Evolutionary conservation across 768 basidiomycete genomes (phyloP).

Genomic region (Mycena epipterygia): DNA sequence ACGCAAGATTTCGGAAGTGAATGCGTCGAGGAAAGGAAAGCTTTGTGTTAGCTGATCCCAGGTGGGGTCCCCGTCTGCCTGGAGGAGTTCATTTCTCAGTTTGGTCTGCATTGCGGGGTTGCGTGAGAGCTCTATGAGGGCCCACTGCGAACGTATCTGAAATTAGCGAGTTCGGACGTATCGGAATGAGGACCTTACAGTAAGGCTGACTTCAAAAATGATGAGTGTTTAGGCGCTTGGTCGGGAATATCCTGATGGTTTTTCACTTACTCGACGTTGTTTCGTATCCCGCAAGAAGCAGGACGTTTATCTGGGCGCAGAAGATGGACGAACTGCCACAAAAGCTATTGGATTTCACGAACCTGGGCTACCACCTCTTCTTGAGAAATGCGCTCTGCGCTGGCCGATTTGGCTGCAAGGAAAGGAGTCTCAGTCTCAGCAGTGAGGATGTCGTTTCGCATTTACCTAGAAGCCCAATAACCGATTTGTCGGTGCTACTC

Average conservation of each 20-base stretch:
- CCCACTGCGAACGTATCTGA: conserved; percentile 42
- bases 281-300: conserved; percentile 20
- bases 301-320: conserved; percentile 25
- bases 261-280: conserved; percentile 18
- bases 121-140: too few species aligned
- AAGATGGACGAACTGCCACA: not conserved
- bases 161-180: not conserved
- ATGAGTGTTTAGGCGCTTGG: not conserved
- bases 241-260: not conserved
- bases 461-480: conserved; percentile 11
- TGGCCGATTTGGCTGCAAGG: not conserved
- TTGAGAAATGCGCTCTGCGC: too few species aligned
- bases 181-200: not conserved
- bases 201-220: conserved; percentile 11
- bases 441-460: not conserved
- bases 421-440: not conserved
- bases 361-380: not conserved
- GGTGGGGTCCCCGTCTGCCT: conserved; percentile 11
- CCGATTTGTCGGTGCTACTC: conserved; percentile 14
- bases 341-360: not conserved
- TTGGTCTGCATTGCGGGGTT: too few species aligned
- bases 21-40: conserved; percentile 57
- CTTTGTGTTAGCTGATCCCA: conserved; percentile 19
- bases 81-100: too few species aligned
- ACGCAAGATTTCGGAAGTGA: conserved; percentile 55